Base-by-base conservation (phyloP, 495 filamentous ascomycete species). In the Hypoxylon intermedium region DNA sequence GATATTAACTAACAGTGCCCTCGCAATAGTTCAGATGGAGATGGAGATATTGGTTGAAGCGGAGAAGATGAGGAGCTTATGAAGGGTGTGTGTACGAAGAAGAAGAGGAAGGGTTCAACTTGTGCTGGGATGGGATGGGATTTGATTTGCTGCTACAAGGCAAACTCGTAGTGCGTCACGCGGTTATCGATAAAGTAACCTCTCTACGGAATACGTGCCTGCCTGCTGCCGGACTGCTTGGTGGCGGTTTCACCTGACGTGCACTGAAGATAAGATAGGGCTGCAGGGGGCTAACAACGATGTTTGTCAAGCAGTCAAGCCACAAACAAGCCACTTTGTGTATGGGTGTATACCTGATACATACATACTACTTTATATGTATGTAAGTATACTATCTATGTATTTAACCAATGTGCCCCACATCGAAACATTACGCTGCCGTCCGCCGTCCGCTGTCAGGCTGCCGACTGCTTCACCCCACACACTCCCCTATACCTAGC, bases 161-260 rank as follows among this genome's bases (percentile, higher is more conserved):
- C 63, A 67, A 69, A 71, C 63, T 53, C 15, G 54, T 67, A 38
- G 34, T 71, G 55, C 68, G 68, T 71, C 66, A 69, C 68, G 60
- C 51, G 56, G 53, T 53, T 20, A 54, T 64, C 55, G 58, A 69
- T 64, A n/a, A n/a, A n/a, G n/a, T n/a, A n/a, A n/a, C n/a, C n/a
- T n/a, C n/a, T n/a, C n/a, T n/a, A n/a, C n/a, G n/a, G n/a, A n/a
- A n/a, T n/a, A 26, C 20, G 58, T 37, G 62, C 65, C 66, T 51
- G 66, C 51, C 52, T n/a, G 20, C 41, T 3, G 33, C n/a, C 34
- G 50, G 24, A 13, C 20, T 33, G 33, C 6, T 16, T 49, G 46
- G 46, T 49, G 46, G 46, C 46, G 54, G 56, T 55, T 55, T 42
- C 47, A 45, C 21, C 24, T 13, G 23, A 58, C 21, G 57, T 56